Base-by-base conservation (phyloP, 768 basidiomycete species). In the Mrakia frigida region DNA sequence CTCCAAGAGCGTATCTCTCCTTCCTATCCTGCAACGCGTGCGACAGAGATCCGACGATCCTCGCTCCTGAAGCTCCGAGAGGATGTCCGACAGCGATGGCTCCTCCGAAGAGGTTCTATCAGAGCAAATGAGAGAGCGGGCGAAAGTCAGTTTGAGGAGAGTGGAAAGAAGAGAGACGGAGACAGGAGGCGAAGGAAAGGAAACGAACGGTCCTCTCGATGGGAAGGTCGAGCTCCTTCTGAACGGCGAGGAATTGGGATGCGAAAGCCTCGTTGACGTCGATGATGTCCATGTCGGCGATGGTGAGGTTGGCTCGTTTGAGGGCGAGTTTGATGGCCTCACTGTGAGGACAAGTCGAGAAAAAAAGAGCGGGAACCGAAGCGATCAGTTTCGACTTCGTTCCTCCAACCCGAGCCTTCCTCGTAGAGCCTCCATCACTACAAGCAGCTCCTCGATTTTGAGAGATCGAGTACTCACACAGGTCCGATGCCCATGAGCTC, bases 401-500 rank as follows among this genome's bases (percentile, higher is more conserved):
- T 63, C 61, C 28, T 35, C n/a, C 23, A 33, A 3, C 28, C 21
- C 25, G 21, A 21, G 18, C 52, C 52, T 53, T 21, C 6, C 52
- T 18, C 43, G 7, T 18, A 9, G n/a, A n/a, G n/a, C 43, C 43
- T 46, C 43, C 43, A 46, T 7, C 43, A 7, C 43, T 7, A 46
- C 9, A 46, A 46, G 7, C 7, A 46, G 43, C n/a, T n/a, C n/a
- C n/a, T n/a, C n/a, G n/a, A n/a, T n/a, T 7, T 46, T 9, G 56
- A 31, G 33, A 14, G 18, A 7, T 39, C 16, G 18, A 5, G 9
- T 23, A 52, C 73, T 74, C 53, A 81, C 13, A 85, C 84, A 6
- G 84, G 84, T 43, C 84, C 84, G 68, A 85, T 83, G 25, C 84
- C 84, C 84, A 85, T 85, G 69, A 84, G 81, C 63, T 81, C 83